Percentiles rank a stretch among this genome's conserved stretches.
phyloP scores from a whole-genome alignment of 129 eudicot species.

The Chrysanthemum seticuspe region DNA sequence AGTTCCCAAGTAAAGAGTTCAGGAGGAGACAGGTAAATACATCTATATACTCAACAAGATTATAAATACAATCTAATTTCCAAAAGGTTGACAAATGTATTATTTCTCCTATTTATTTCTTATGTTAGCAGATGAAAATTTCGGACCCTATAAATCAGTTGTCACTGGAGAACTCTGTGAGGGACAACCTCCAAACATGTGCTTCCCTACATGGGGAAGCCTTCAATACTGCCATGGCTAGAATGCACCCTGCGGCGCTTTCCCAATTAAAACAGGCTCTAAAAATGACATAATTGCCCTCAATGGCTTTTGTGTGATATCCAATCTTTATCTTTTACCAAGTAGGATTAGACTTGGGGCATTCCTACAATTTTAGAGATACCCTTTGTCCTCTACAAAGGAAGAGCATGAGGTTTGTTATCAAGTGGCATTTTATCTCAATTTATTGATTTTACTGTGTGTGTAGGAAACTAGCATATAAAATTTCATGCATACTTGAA shows the following conservation, averaged over 20 bases:
- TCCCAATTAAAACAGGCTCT: slow-evolving; percentile 86
- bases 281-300: slow-evolving; percentile 57
- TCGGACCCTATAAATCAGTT: slow-evolving; percentile 75
- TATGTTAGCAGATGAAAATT: slow-evolving; percentile 61
- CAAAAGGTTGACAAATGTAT: slow-evolving; percentile 5
- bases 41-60: slow-evolving; percentile 1
- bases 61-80: neutral
- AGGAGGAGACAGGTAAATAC: slow-evolving; percentile 77
- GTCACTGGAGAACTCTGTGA: slow-evolving; percentile 82
- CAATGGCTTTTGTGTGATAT: slow-evolving; percentile 9
- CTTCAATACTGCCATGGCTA: slow-evolving; percentile 71
- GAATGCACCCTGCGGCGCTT: slow-evolving; percentile 89
- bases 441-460: slow-evolving; percentile 1
- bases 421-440: slow-evolving; percentile 6
- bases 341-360: slow-evolving; percentile 23
- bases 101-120: slow-evolving; percentile 6
- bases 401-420: slow-evolving; percentile 30
- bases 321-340: slow-evolving; percentile 25
- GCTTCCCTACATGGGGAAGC: slow-evolving; percentile 85
- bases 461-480: neutral
- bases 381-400: slow-evolving; percentile 13
- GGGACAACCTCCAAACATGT: slow-evolving; percentile 91
- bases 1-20: slow-evolving; percentile 78
- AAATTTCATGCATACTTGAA: neutral
- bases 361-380: slow-evolving; percentile 8